A percentile compares a stretch with the other conserved stretches of the same genome.
Evolutionary conservation across 129 eudicot genomes (phyloP).

Genomic region (Flaveria trinervia): DNA sequence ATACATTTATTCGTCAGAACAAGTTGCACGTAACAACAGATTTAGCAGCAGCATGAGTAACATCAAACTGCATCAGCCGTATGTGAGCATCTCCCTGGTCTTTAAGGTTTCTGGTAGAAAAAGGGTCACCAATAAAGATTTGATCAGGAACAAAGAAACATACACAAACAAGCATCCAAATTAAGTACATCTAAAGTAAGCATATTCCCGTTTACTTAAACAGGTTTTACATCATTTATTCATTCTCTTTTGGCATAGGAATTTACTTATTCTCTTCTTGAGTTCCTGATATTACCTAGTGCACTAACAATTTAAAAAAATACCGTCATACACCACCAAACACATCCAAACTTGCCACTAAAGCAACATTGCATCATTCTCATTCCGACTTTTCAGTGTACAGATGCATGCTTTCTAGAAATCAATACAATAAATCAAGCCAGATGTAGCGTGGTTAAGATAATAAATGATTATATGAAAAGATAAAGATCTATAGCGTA

Average conservation of each 20-base stretch:
- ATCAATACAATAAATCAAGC: no score
- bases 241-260: no score
- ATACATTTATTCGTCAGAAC: conserved; percentile 27
- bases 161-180: neutral
- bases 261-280: no score
- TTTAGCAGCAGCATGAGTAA: conserved; percentile 16
- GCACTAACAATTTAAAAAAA: no score
- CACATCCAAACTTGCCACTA: no score
- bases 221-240: neutral
- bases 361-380: no score
- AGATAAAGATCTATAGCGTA: neutral
- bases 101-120: conserved; percentile 37
- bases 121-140: neutral
- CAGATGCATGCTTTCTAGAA: no score
- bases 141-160: neutral
- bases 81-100: conserved; percentile 22
- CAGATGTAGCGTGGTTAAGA: no score
- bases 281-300: no score
- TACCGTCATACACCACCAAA: no score
- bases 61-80: conserved; percentile 16
- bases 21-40: conserved; percentile 26
- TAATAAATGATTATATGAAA: neutral
- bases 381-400: no score
- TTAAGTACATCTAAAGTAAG: neutral
- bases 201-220: neutral